These are phyloP conservation scores for Asterionellopsis glacialis DNA, from an alignment of 108 stramenopile species.

Conservation along the genomic window DNA sequence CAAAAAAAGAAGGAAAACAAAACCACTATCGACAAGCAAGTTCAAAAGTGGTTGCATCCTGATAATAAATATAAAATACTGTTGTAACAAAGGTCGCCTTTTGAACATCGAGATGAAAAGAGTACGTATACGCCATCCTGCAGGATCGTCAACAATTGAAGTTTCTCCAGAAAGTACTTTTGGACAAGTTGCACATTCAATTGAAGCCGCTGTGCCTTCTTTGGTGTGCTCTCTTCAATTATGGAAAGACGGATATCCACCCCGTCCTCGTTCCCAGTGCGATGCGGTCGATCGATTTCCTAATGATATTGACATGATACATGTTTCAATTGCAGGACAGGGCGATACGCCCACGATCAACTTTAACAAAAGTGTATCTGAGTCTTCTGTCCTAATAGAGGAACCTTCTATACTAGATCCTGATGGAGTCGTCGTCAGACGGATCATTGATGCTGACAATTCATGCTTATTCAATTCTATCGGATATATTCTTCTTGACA, in stretches of 20 bases:
- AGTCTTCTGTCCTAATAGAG: not conserved
- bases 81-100: no score
- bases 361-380: not conserved
- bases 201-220: slow-evolving; percentile 3
- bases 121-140: slow-evolving; percentile 14
- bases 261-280: not conserved
- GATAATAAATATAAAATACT: no score
- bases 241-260: slow-evolving; percentile 22
- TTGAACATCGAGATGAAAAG: slow-evolving; percentile 11
- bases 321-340: slow-evolving; percentile 11
- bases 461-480: slow-evolving; percentile 22
- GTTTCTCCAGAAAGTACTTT: slow-evolving; percentile 1
- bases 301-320: slow-evolving; percentile 8
- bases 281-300: slow-evolving; percentile 3
- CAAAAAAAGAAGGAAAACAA: no score
- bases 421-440: slow-evolving; percentile 14
- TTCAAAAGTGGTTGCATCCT: no score
- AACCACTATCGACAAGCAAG: no score
- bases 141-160: slow-evolving; percentile 14
- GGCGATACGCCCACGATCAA: not conserved
- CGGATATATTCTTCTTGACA: slow-evolving; percentile 7
- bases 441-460: slow-evolving; percentile 21
- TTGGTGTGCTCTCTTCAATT: not conserved
- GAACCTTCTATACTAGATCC: slow-evolving; percentile 13
- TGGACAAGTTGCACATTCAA: not conserved